phyloP scores from a whole-genome alignment of 768 basidiomycete genomes.

The Phaffia tasmanica region DNA sequence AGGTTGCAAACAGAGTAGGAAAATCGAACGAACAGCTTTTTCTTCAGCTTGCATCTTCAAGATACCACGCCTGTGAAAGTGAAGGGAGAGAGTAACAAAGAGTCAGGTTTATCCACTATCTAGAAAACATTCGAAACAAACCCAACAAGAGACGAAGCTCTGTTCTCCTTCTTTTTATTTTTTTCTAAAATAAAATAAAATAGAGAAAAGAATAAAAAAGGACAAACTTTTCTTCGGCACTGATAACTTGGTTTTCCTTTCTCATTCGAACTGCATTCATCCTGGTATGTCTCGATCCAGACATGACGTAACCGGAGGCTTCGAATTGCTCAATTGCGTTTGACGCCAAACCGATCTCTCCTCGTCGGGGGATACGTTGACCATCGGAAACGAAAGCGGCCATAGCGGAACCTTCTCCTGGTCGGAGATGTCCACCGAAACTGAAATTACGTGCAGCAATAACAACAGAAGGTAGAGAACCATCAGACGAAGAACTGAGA shows the following conservation, averaged over 20 bases:
- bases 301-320: constrained; percentile 92
- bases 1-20: neutral
- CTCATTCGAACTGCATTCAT: constrained; percentile 99
- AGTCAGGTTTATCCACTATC: neutral
- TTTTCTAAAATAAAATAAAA: too few species aligned
- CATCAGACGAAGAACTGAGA: neutral
- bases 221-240: constrained; percentile 93
- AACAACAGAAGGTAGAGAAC: neutral
- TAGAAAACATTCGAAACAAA: neutral
- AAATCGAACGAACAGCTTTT: constrained; percentile 40
- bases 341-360: constrained; percentile 88
- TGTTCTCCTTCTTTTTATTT: too few species aligned
- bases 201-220: constrained; percentile 45
- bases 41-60: constrained; percentile 90
- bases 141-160: neutral
- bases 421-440: constrained; percentile 78
- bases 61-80: constrained; percentile 3
- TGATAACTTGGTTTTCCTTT: constrained; percentile 99
- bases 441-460: constrained; percentile 23
- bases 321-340: constrained; percentile 81
- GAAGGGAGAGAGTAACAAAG: neutral
- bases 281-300: constrained; percentile 78
- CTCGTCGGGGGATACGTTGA: constrained; percentile 91
- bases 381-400: constrained; percentile 82
- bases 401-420: constrained; percentile 96